These are phyloP conservation scores for Phytopythium oedochilum DNA, from an alignment of 352 stramenopile species.

Conservation along the genomic window DNA sequence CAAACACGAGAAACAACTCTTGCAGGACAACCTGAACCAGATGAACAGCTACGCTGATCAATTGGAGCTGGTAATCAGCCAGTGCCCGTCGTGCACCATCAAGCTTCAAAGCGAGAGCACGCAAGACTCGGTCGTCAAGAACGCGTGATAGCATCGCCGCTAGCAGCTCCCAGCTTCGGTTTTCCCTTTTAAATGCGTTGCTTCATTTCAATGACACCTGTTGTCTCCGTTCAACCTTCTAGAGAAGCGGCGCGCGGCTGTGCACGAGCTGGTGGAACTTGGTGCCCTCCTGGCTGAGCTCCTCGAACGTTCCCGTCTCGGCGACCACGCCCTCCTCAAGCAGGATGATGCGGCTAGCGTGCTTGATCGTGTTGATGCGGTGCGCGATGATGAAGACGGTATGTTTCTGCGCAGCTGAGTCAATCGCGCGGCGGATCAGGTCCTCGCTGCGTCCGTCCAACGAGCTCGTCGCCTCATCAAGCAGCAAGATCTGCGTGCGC, in stretches of 20 bases:
- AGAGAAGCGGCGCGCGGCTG: slow-evolving; percentile 55
- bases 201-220: neutral
- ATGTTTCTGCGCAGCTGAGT: slow-evolving; percentile 57
- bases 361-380: slow-evolving; percentile 82
- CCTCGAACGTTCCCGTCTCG: slow-evolving; percentile 70
- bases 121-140: slow-evolving; percentile 29
- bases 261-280: slow-evolving; percentile 77
- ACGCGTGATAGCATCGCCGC: neutral
- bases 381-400: slow-evolving; percentile 86
- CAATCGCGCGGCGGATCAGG: slow-evolving; percentile 62
- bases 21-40: slow-evolving; percentile 67
- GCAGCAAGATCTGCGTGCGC: slow-evolving; percentile 72
- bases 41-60: slow-evolving; percentile 81
- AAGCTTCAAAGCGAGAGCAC: slow-evolving; percentile 71
- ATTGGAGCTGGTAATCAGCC: slow-evolving; percentile 64
- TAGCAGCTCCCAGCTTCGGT: neutral
- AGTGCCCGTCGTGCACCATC: slow-evolving; percentile 60
- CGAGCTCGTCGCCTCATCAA: slow-evolving; percentile 84
- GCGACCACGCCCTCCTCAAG: slow-evolving; percentile 76
- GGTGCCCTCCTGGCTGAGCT: slow-evolving; percentile 70
- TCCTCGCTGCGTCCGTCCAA: slow-evolving; percentile 80
- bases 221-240: slow-evolving; percentile 6
- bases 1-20: neutral
- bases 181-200: neutral
- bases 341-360: slow-evolving; percentile 79